Conservation (phyloP, 1,139 yeast genomes). For the Diutina siamensis region DNA sequence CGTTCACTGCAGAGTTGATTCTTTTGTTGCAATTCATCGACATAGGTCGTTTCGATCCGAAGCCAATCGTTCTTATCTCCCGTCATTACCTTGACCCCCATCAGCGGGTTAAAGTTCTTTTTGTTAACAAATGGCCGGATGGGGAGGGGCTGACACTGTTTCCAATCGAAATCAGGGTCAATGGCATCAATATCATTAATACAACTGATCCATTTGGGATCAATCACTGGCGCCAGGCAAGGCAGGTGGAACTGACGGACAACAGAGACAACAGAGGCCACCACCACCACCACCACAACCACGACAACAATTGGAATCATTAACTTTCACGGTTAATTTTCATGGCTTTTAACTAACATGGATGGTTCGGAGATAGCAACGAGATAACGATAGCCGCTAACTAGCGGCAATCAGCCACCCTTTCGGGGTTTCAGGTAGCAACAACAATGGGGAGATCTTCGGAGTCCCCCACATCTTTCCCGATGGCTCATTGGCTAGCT, state of each 20-base stretch:
- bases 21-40: constrained; percentile 15
- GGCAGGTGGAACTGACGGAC: neutral
- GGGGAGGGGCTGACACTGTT: constrained; percentile 7
- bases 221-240: neutral
- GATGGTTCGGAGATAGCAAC: neutral
- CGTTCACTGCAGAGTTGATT: constrained; percentile 13
- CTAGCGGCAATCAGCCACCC: neutral
- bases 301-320: neutral
- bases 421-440: too few species aligned
- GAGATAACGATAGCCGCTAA: neutral
- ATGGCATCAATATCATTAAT: constrained; percentile 7
- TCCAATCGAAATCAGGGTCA: constrained; percentile 8
- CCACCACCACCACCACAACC: neutral
- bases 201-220: neutral
- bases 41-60: constrained; percentile 26
- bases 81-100: constrained; percentile 24
- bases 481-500: too few species aligned
- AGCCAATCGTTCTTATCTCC: constrained; percentile 26
- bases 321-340: too few species aligned
- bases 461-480: too few species aligned
- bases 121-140: constrained; percentile 16
- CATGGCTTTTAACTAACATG: too few species aligned
- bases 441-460: too few species aligned
- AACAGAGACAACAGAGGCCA: too few species aligned
- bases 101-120: constrained; percentile 25